Conservation (phyloP, 306 rosid genomes). For the Astragalus glycyphyllos region DNA sequence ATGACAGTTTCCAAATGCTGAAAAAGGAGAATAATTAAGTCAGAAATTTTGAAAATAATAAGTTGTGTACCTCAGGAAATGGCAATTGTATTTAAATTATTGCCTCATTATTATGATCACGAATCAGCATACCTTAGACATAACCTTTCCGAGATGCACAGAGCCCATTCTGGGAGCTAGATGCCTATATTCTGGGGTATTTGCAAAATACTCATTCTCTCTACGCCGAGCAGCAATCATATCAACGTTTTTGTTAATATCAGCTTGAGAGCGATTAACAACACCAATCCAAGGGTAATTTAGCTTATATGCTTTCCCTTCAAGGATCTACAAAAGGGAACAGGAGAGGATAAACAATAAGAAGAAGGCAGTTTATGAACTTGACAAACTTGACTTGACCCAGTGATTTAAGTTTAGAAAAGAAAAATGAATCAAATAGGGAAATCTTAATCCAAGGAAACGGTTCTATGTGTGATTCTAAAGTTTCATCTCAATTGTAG, state of each 20-base stretch:
- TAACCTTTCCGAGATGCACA: constrained; percentile 93
- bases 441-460: constrained; percentile 36
- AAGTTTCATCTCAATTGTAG: constrained; percentile 7
- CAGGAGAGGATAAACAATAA: constrained; percentile 9
- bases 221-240: constrained; percentile 99
- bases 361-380: constrained; percentile 20
- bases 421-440: neutral
- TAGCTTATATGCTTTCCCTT: constrained; percentile 83
- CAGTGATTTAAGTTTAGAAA: constrained; percentile 9
- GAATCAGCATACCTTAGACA: constrained; percentile 74
- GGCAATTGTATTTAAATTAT: constrained; percentile 27
- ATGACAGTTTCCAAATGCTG: constrained; percentile 98
- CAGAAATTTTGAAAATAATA: constrained; percentile 3
- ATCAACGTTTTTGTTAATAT: constrained; percentile 98
- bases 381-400: neutral
- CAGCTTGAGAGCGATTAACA: constrained; percentile 95
- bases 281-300: constrained; percentile 98
- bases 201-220: constrained; percentile 84
- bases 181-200: constrained; percentile 87
- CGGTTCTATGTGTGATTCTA: constrained; percentile 22
- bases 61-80: constrained; percentile 13
- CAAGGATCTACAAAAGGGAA: constrained; percentile 51
- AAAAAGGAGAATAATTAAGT: constrained; percentile 28
- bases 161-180: constrained; percentile 96
- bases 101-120: constrained; percentile 21